phyloP scores from a whole-genome alignment of 306 rosid genomes.

The Oxytropis ochrocephala region DNA sequence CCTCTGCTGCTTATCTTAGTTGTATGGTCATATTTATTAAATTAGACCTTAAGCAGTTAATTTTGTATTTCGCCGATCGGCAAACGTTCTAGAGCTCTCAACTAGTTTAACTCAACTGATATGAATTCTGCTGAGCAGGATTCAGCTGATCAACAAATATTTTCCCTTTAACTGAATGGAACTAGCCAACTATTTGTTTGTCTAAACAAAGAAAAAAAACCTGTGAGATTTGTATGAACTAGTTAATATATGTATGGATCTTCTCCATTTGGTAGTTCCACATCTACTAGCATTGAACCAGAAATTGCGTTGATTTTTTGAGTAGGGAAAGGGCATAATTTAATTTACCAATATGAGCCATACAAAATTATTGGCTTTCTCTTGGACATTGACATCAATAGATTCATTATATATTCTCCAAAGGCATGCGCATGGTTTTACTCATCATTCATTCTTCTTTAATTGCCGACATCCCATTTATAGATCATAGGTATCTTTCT shows the following conservation, averaged over 20 bases:
- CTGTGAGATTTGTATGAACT: neutral
- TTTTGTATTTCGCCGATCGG: too few species aligned
- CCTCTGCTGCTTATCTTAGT: too few species aligned
- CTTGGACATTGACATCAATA: neutral
- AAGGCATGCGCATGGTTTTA: slow-evolving; percentile 28
- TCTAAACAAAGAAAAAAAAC: too few species aligned
- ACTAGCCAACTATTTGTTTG: too few species aligned
- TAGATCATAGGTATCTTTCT: slow-evolving; percentile 7
- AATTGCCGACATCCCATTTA: neutral
- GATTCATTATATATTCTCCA: neutral
- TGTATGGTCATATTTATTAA: too few species aligned
- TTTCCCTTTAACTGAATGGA: too few species aligned
- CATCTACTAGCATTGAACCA: neutral
- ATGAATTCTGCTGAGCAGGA: too few species aligned
- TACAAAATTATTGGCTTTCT: neutral
- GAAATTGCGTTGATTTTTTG: neutral
- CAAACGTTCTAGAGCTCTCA: too few species aligned
- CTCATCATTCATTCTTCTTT: slow-evolving; percentile 22
- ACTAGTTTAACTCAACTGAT: too few species aligned
- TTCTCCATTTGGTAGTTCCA: neutral
- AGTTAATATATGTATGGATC: neutral
- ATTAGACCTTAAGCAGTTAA: too few species aligned
- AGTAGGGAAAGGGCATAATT: neutral
- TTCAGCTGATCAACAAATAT: too few species aligned
- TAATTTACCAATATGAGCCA: neutral